Evolutionary conservation across 1,284 basidiomycete species (phyloP), one percentile per base, ranked within the genome.

Genomic region (Meira miltonrushii): DNA sequence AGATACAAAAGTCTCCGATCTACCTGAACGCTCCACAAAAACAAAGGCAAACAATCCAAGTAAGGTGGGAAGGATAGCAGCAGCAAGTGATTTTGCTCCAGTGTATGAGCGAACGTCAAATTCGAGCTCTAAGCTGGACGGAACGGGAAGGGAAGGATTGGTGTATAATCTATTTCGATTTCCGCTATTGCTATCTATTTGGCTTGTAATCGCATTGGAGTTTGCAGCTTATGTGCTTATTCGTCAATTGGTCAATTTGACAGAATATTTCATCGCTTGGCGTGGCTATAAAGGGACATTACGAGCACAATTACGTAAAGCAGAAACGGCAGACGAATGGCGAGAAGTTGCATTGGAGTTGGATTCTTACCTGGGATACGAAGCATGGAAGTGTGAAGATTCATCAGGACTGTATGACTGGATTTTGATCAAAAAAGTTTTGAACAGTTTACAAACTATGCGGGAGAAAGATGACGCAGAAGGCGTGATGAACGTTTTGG

Each of bases 211-310:
- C 66, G 83, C 85, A 37, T 82, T 85, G 33, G 89, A 97, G 78
- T 97, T 98, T 74, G 82, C 89, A 13, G 80, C 89, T 37, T 81
- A 97, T 75, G 85, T 97, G 43, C 66, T 89, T 25, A 90, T 92
- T 50, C 84, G 94, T 40, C 93, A 97, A 78, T 77, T 93, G 15
- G 94, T 96, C 54, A 77, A 77, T 41, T 39, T 74, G 12, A 67
- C 74, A 59, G 75, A 78, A 48, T 74, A 61, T 41, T 53, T 68
- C 11, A 54, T 64, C 6, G 55, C 75, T 87, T 90, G 91, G 89
- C 81, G 90, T 58, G 93, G 94, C 6, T 82, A 85, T 59, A 92
- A 92, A 74, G 90, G 90, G 4, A 78, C 82, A 17, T 80, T 94
- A 10, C 82, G 93, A 61, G 85, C 86, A 61, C 84, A 85, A 54